phyloP scores from a whole-genome alignment of 768 basidiomycete species.

The Boletus vinaceobasis region DNA sequence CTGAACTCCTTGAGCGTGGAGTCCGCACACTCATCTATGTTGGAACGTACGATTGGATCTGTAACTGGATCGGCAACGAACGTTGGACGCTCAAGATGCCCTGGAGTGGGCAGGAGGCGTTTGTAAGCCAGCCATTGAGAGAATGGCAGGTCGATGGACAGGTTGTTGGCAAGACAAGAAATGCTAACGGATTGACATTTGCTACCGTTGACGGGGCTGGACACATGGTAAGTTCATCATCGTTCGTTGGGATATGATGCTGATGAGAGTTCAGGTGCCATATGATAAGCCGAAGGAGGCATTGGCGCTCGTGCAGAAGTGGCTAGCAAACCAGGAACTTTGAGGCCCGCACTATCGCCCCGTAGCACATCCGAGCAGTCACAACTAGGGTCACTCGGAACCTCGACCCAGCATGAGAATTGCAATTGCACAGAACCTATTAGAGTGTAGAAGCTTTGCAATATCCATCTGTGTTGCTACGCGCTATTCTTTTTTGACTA shows the following conservation, averaged over 20 bases:
- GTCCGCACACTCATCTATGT: conserved; percentile 72
- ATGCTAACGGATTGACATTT: conserved; percentile 60
- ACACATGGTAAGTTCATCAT: conserved; percentile 55
- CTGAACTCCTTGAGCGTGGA: conserved; percentile 67
- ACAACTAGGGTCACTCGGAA: background rate
- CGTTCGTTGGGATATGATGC: background rate
- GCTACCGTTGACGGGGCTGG: conserved; percentile 66
- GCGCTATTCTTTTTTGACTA: background rate
- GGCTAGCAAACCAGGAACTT: conserved; percentile 36
- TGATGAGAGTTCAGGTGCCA: conserved; percentile 42
- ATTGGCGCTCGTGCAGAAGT: conserved; percentile 46
- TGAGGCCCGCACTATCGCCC: background rate
- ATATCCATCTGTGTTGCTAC: background rate
- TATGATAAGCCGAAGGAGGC: conserved; percentile 61
- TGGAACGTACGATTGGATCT: conserved; percentile 76
- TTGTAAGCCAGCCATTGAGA: conserved; percentile 44
- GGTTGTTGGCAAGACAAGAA: conserved; percentile 54
- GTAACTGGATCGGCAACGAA: conserved; percentile 76
- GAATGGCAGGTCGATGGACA: conserved; percentile 55
- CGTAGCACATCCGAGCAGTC: background rate
- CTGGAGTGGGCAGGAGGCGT: conserved; percentile 63
- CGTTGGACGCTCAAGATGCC: conserved; percentile 71
- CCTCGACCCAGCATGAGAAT: background rate
- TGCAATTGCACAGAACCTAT: background rate
- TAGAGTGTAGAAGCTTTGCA: background rate